Base-by-base conservation (phyloP, 306 rosid genomes). In the cucumber (Cucumis sativus) region DNA sequence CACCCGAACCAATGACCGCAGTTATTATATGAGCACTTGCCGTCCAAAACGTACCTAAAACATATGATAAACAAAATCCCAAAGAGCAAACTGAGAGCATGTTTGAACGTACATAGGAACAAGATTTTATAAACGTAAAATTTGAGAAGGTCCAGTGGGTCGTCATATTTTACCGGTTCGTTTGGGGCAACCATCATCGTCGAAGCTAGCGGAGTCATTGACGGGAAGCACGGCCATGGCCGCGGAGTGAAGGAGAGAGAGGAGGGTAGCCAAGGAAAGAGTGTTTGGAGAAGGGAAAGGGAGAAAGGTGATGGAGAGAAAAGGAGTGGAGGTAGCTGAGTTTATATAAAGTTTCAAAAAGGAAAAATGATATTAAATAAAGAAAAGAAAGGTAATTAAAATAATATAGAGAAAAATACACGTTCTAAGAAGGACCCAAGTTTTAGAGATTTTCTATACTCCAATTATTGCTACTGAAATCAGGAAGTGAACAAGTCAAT, bases 1-100 rank as follows among this genome's bases (percentile, higher is more conserved):
- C 93, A 13, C 93, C 93, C 0, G 90, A 87, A 35, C 93, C 93
- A 60, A 89, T 87, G 81, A 89, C 93, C 0, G 93, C 90, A 1
- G 90, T 89, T 77, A 89, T 87, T 74, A 89, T 89, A 74, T 89
- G 93, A 5, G 93, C 83, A 52, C 90, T 89, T 14, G 88, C 88
- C 1, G 86, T 87, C 93, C 93, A 89, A 64, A 89, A 75, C 0
- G 51, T 89, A 72, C 93, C 93, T 88, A 65, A 8, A 33, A 63
- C 41, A 30, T 28, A 60, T 11, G 1, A 5, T 28, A 5, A 59
- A 59, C 37, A 30, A 20, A 28, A 28, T 28, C 30, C 30, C 30
- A 28, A 28, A 28, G 30, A 28, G 3, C 3, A 28, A 28, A 28
- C 1, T 28, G 30, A 28, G 30, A 55, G 23, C 8, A 9, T 9